Conservation (phyloP, 1,139 yeast genomes). For the Sugiyamaella pinicola region DNA sequence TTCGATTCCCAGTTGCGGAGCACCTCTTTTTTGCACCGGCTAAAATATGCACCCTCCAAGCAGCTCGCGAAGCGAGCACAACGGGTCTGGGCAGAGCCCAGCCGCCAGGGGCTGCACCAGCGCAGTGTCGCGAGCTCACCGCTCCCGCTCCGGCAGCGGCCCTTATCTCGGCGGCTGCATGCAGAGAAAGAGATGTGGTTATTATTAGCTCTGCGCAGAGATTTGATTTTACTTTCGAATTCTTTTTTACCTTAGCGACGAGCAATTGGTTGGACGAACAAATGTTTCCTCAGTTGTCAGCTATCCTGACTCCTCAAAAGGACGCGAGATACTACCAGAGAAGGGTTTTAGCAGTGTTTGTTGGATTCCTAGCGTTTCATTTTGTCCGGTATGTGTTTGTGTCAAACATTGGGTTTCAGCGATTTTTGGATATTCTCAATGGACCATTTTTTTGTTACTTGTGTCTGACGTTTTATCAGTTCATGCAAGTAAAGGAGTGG, state of each 20-base stretch:
- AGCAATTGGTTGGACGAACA: too few relatives aligned
- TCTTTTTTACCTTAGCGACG: too few relatives aligned
- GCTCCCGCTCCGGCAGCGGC: too few relatives aligned
- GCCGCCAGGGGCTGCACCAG: too few relatives aligned
- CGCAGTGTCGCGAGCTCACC: too few relatives aligned
- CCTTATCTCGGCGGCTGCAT: too few relatives aligned
- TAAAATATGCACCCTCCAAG: too few relatives aligned
- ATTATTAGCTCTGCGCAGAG: too few relatives aligned
- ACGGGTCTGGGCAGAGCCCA: too few relatives aligned
- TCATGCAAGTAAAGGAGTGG: slow-evolving; percentile 12
- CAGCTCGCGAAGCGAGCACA: too few relatives aligned
- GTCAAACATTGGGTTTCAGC: background rate
- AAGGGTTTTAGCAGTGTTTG: slow-evolving; percentile 2
- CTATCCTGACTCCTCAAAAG: background rate
- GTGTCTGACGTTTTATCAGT: slow-evolving; percentile 13
- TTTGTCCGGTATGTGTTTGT: background rate
- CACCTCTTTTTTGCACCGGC: background rate
- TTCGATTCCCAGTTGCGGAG: slow-evolving; percentile 17
- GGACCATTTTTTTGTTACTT: slow-evolving; percentile 12
- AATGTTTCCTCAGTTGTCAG: background rate
- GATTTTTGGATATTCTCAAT: background rate
- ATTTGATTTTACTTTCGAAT: too few relatives aligned
- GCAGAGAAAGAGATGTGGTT: too few relatives aligned
- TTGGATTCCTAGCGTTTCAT: background rate
- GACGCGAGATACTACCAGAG: background rate